Conservation (phyloP, 306 rosid species). For the cucumber (Cucumis sativus) region DNA sequence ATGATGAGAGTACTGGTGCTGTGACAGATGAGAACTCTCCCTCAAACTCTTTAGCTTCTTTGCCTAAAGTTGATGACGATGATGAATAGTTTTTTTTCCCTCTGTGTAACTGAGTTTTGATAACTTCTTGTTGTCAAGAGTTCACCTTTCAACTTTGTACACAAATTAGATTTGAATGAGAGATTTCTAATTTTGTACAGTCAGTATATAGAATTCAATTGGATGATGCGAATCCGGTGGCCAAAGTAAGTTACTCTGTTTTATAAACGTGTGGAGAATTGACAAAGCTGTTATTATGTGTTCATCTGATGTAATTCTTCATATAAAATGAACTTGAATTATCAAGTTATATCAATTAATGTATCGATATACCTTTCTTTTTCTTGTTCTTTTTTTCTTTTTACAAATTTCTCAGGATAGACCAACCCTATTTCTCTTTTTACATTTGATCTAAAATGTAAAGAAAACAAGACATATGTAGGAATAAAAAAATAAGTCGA, state of each 20-base stretch:
- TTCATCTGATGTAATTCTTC: not conserved
- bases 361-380: not conserved
- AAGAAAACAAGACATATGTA: not conserved
- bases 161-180: not conserved
- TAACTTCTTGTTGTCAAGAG: not conserved
- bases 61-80: slow-evolving; percentile 12
- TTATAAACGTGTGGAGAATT: not conserved
- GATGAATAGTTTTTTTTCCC: slow-evolving; percentile 21
- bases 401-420: not conserved
- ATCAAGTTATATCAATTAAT: not conserved
- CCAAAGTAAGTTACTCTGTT: not conserved
- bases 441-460: not conserved
- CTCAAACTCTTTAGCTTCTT: slow-evolving; percentile 40
- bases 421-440: not conserved
- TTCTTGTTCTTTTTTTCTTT: not conserved
- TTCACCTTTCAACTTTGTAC: not conserved
- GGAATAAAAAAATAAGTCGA: not conserved
- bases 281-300: not conserved
- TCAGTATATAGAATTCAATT: not conserved
- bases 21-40: slow-evolving; percentile 80
- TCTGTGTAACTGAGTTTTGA: slow-evolving; percentile 16
- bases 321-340: not conserved
- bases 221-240: not conserved
- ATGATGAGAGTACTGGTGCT: slow-evolving; percentile 56
- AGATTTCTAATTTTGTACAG: not conserved